These are phyloP conservation scores for Conringia planisiliqua DNA, from an alignment of 345 rosid genomes.

Conservation along the genomic window DNA sequence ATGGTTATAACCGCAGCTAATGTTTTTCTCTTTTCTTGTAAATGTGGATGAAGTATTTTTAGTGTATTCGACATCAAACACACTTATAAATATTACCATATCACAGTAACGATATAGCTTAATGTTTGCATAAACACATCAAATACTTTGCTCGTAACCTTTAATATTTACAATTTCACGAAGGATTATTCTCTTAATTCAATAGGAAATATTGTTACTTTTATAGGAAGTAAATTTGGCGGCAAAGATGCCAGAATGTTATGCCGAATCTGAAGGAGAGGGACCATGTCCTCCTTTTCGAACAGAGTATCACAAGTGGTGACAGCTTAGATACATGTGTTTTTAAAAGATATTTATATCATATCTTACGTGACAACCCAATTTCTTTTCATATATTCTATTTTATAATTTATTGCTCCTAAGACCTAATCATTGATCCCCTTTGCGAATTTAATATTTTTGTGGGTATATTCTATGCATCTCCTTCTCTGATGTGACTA, in stretches of 20 bases:
- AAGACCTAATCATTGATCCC: slow-evolving; percentile 17
- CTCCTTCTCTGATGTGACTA: slow-evolving; percentile 15
- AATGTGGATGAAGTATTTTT: no score
- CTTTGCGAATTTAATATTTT: slow-evolving; percentile 6
- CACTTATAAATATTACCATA: no score
- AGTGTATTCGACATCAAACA: no score
- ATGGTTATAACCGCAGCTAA: no score
- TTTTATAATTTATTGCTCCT: slow-evolving; percentile 12
- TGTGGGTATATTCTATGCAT: slow-evolving; percentile 27
- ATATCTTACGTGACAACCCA: background rate
- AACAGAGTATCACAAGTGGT: slow-evolving; percentile 21
- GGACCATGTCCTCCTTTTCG: slow-evolving; percentile 24
- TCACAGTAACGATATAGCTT: no score
- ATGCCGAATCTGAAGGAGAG: slow-evolving; percentile 26
- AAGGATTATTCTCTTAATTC: no score
- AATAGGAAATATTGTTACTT: no score
- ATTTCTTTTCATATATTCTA: background rate
- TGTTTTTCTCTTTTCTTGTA: no score
- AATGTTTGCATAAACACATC: no score
- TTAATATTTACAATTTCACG: no score
- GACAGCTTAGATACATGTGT: slow-evolving; percentile 35
- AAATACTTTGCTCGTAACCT: no score
- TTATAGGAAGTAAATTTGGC: slow-evolving; percentile 19
- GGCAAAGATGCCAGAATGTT: slow-evolving; percentile 33
- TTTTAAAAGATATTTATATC: no score